A percentile compares a stretch with the other conserved stretches of the same genome.
These are phyloP conservation scores for Plenodomus tracheiphilus DNA, from an alignment of 2,329 filamentous ascomycete genomes.

Conservation along the genomic window DNA sequence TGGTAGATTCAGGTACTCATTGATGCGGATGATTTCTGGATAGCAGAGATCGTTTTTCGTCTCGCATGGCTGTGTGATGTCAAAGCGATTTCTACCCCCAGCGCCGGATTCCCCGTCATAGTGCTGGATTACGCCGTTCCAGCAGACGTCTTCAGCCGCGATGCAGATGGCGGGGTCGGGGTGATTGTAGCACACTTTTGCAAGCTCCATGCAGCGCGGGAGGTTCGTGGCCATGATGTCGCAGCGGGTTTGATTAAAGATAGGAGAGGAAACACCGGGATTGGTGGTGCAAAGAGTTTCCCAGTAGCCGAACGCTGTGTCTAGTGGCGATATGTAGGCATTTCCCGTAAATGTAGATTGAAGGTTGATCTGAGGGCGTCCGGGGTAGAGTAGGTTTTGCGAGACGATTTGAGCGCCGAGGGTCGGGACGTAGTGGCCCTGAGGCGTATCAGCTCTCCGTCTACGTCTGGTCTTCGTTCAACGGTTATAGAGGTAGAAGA, in stretches of 20 bases:
- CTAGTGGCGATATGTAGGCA: conserved; percentile 49
- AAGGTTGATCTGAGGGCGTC: conserved; percentile 48
- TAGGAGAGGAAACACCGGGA: conserved; percentile 46
- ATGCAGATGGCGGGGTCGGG: conserved; percentile 49
- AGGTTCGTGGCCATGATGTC: conserved; percentile 52
- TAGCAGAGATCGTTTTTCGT: conserved; percentile 47
- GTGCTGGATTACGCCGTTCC: conserved; percentile 43
- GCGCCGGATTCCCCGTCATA: conserved; percentile 48
- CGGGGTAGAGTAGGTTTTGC: conserved; percentile 49
- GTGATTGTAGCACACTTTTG: conserved; percentile 45
- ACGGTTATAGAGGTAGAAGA: no score
- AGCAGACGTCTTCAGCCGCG: conserved; percentile 44
- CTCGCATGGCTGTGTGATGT: conserved; percentile 48
- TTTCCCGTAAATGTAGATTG: conserved; percentile 54
- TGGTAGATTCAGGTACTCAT: conserved; percentile 40
- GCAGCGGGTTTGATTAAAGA: conserved; percentile 53
- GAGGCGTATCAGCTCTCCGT: not conserved
- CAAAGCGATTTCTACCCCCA: conserved; percentile 49
- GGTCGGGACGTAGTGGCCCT: conserved; percentile 55
- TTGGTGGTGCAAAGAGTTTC: conserved; percentile 54
- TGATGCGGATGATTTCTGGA: conserved; percentile 29
- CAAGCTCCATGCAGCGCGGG: conserved; percentile 51
- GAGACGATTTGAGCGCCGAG: conserved; percentile 50
- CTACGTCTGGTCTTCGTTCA: no score
- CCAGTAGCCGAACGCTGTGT: conserved; percentile 50